phyloP scores from a whole-genome alignment of 495 filamentous ascomycete genomes.

The Staphylotrichum longicolle region DNA sequence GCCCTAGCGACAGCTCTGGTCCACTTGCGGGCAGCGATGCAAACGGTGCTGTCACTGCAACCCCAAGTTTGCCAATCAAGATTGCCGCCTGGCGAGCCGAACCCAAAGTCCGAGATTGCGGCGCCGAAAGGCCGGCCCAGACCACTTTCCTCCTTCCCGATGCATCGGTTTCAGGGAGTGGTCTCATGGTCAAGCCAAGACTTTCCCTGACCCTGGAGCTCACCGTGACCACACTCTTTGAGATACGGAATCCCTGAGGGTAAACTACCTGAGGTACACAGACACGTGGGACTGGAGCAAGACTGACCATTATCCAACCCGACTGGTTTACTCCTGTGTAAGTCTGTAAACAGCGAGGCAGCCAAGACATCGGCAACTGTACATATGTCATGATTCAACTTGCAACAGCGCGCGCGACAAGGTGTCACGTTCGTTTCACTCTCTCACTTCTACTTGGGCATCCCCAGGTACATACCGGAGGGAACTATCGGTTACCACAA shows the following conservation, averaged over 20 bases:
- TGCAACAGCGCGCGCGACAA: not conserved
- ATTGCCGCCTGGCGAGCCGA: conserved; percentile 6
- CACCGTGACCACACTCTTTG: too few relatives aligned
- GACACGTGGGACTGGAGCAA: too few relatives aligned
- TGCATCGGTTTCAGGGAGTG: not conserved
- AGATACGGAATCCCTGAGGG: too few relatives aligned
- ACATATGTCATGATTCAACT: not conserved
- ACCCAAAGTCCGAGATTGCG: conserved; percentile 11
- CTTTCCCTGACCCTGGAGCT: not conserved
- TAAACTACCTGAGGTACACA: too few relatives aligned
- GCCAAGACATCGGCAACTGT: not conserved
- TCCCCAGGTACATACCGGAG: too few relatives aligned
- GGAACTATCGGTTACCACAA: too few relatives aligned
- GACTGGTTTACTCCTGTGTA: too few relatives aligned
- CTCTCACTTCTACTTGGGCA: not conserved
- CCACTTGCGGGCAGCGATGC: too few relatives aligned
- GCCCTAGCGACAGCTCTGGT: too few relatives aligned
- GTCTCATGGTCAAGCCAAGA: not conserved
- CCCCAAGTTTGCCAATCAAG: not conserved
- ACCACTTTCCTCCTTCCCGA: conserved; percentile 8
- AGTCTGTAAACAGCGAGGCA: not conserved
- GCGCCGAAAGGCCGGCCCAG: conserved; percentile 13
- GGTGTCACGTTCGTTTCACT: not conserved
- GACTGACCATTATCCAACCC: too few relatives aligned
- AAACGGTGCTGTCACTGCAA: too few relatives aligned